phyloP scores from a whole-genome alignment of 345 rosid species.

The Geranium rotundifolium region DNA sequence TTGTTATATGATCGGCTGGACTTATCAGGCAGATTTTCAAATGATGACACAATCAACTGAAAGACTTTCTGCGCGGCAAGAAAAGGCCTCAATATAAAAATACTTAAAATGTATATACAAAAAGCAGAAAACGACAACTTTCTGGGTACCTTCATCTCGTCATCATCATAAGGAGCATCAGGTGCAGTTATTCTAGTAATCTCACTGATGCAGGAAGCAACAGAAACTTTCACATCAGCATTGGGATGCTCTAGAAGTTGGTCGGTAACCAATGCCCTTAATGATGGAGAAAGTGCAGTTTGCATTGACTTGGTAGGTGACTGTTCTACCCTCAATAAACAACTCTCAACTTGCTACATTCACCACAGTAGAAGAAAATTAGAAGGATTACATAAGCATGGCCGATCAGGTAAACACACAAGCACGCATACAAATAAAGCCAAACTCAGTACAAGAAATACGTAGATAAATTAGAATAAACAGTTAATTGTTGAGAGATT shows the following conservation, averaged over 20 bases:
- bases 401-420: not conserved
- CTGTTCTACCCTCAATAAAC: constrained; percentile 71
- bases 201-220: constrained; percentile 92
- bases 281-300: constrained; percentile 57
- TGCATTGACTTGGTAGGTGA: constrained; percentile 63
- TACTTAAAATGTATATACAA: not conserved
- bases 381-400: constrained; percentile 1
- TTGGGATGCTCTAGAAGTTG: constrained; percentile 62
- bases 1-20: constrained; percentile 61
- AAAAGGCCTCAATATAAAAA: constrained; percentile 7
- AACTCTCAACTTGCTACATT: constrained; percentile 55
- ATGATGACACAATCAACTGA: constrained; percentile 82
- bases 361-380: not conserved
- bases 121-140: not conserved
- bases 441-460: not conserved
- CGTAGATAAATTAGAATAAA: too few species aligned
- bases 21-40: constrained; percentile 59
- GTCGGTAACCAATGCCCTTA: constrained; percentile 54
- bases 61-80: constrained; percentile 58
- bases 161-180: constrained; percentile 92
- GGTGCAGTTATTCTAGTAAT: constrained; percentile 98
- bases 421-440: not conserved
- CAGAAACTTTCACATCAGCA: constrained; percentile 75
- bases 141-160: constrained; percentile 62
- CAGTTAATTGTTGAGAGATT: not conserved